phyloP scores from a whole-genome alignment of 2,329 filamentous ascomycete genomes.

The Eutypa lata region DNA sequence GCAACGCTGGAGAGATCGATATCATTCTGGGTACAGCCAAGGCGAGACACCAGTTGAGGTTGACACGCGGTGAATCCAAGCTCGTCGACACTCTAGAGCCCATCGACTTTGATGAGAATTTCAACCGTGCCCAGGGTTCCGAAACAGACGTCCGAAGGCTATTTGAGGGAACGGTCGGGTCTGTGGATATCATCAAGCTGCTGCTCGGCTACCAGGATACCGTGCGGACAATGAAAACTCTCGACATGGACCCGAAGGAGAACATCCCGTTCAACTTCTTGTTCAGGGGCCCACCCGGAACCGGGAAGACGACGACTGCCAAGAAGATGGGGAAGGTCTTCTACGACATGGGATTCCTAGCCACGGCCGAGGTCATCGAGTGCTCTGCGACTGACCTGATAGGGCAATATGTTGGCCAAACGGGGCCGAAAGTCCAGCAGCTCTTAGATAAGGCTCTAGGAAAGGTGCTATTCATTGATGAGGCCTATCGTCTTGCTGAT shows the following conservation, averaged over 20 bases:
- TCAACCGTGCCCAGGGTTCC: slow-evolving; percentile 46
- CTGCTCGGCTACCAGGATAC: slow-evolving; percentile 54
- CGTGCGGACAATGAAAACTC: slow-evolving; percentile 46
- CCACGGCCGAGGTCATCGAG: slow-evolving; percentile 57
- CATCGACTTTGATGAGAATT: slow-evolving; percentile 58
- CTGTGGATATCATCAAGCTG: slow-evolving; percentile 49
- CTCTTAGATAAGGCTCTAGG: slow-evolving; percentile 55
- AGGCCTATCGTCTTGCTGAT: slow-evolving; percentile 63
- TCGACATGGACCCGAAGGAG: slow-evolving; percentile 53
- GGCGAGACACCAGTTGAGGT: slow-evolving; percentile 34
- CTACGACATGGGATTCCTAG: slow-evolving; percentile 69
- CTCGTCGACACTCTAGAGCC: slow-evolving; percentile 19
- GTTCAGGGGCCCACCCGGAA: slow-evolving; percentile 64
- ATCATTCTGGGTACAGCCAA: slow-evolving; percentile 52
- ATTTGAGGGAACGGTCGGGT: slow-evolving; percentile 58
- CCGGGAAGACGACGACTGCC: slow-evolving; percentile 71
- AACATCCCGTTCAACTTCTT: slow-evolving; percentile 66
- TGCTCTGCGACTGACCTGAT: slow-evolving; percentile 66
- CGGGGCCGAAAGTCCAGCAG: slow-evolving; percentile 60
- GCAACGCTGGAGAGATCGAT: slow-evolving; percentile 61
- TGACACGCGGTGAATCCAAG: slow-evolving; percentile 23
- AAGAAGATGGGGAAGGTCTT: slow-evolving; percentile 71
- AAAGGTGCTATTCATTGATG: slow-evolving; percentile 67
- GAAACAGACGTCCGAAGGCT: slow-evolving; percentile 49
- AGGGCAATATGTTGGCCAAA: slow-evolving; percentile 66